Base-by-base conservation (phyloP, 2,329 filamentous ascomycete genomes). In the Alternaria longipes region DNA sequence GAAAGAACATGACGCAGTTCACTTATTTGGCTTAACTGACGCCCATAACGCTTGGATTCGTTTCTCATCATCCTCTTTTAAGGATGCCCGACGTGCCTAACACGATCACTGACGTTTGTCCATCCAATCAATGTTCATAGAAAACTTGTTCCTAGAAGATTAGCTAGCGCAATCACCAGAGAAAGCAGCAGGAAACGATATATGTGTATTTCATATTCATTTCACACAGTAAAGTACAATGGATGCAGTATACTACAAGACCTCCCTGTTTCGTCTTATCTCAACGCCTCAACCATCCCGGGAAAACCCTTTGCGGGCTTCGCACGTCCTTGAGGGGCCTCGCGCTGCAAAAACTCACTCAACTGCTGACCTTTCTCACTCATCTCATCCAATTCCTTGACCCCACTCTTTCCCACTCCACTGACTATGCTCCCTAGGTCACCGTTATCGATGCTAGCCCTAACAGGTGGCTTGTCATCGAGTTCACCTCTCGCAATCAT, bases 401-500 rank as follows among this genome's bases (percentile, higher is more conserved):
- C 51, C 1, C 68, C 69, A 52, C 66, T 70, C 56, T 44, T 58
- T 7, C 56, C 59, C 44, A 55, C 16, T 1, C 51, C 52, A 7
- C 41, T 36, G 1, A 67, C 47, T 5, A 72, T 24, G 22, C 56
- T 53, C 4, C 9, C 54, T 20, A 73, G 26, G 5, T 62, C 58
- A 53, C 66, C 51, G 1, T 46, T 45, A 1, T 66, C 61, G 9
- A 50, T 41, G 8, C 53, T n/a, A 26, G 66, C 59, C n/a, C 65
- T 38, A 1, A 55, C 53, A 0, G 75, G 74, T 16, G 73, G 68
- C 34, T 20, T 32, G 46, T 78, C 74, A 8, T 73, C 71, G 28
- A 76, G 45, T 41, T 66, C 60, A 28, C 76, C 75, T 1, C 60
- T 24, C 8, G 67, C 65, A 3, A 78, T 73, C 8, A 54, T 41